phyloP scores from a whole-genome alignment of 2,329 filamentous ascomycete species.

The Arachnopeziza araneosa region DNA sequence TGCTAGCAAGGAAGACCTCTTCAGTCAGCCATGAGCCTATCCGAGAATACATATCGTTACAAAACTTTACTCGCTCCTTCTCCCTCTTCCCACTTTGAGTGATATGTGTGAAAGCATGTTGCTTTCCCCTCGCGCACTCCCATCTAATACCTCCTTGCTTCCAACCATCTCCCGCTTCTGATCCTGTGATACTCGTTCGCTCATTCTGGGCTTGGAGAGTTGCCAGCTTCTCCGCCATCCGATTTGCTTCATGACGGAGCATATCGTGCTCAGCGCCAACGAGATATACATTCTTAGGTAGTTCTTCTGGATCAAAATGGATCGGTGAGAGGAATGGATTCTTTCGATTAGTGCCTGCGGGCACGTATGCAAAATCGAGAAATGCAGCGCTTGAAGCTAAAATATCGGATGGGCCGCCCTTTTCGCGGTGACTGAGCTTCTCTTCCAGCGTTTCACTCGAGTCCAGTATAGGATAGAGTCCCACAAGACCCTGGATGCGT shows the following conservation, averaged over 20 bases:
- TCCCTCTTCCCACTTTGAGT: constrained; percentile 1
- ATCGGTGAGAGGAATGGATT: background rate
- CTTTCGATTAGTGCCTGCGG: constrained; percentile 8
- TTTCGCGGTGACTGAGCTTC: constrained; percentile 27
- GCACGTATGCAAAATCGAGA: constrained; percentile 18
- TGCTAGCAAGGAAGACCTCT: constrained; percentile 1
- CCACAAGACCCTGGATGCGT: constrained; percentile 33
- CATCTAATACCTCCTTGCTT: constrained; percentile 10
- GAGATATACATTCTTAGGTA: background rate
- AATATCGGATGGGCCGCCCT: constrained; percentile 10
- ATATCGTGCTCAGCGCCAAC: background rate
- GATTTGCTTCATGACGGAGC: constrained; percentile 18
- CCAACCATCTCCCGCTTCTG: constrained; percentile 4
- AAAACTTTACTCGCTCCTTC: constrained; percentile 1
- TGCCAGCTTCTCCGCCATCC: constrained; percentile 16
- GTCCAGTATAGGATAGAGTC: constrained; percentile 41
- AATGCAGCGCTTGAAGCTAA: constrained; percentile 8
- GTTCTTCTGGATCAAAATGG: background rate
- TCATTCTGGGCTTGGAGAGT: constrained; percentile 3
- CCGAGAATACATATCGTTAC: constrained; percentile 4
- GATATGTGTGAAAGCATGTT: constrained; percentile 11
- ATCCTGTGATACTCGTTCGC: background rate
- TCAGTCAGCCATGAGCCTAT: constrained; percentile 4
- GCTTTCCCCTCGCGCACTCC: constrained; percentile 8
- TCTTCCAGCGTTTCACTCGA: constrained; percentile 28